Percentiles rank a stretch among this genome's conserved stretches.
Conservation (phyloP, 2,329 filamentous ascomycete species). For the Botryotinia convoluta region DNA sequence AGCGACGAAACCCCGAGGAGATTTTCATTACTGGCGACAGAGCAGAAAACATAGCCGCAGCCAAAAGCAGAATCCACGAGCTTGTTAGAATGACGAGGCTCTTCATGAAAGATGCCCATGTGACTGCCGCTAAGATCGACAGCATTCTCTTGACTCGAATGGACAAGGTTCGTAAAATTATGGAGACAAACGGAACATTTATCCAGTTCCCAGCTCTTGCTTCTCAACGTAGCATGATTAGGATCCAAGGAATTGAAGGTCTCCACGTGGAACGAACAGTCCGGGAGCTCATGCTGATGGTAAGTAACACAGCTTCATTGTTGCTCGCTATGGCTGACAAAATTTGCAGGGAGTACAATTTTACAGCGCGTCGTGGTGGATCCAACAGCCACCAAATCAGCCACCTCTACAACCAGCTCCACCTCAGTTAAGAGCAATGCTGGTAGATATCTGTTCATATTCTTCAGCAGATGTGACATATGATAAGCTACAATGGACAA, state of each 20-base stretch:
- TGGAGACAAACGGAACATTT: constrained; percentile 93
- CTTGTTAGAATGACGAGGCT: constrained; percentile 77
- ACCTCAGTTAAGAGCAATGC: constrained; percentile 68
- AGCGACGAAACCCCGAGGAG: constrained; percentile 78
- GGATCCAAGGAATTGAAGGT: constrained; percentile 90
- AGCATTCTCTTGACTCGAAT: constrained; percentile 86
- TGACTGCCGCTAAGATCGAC: constrained; percentile 90
- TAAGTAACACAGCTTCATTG: constrained; percentile 46
- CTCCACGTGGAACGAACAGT: constrained; percentile 93
- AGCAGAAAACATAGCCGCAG: constrained; percentile 77
- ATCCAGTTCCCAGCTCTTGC: constrained; percentile 88
- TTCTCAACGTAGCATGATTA: constrained; percentile 77
- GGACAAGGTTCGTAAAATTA: constrained; percentile 96
- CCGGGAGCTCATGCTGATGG: constrained; percentile 90
- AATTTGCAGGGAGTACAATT: constrained; percentile 79
- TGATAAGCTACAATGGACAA: constrained; percentile 88
- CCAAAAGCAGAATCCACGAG: constrained; percentile 89
- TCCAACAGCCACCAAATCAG: constrained; percentile 56
- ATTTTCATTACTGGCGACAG: constrained; percentile 94
- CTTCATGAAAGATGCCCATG: constrained; percentile 86
- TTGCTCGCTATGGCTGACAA: constrained; percentile 31
- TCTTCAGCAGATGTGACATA: constrained; percentile 94
- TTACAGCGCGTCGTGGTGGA: constrained; percentile 95
- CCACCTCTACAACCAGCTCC: constrained; percentile 42
- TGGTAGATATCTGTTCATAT: constrained; percentile 93